Conservation (phyloP, 805 yeast species). For the Teunomyces pallodes region DNA sequence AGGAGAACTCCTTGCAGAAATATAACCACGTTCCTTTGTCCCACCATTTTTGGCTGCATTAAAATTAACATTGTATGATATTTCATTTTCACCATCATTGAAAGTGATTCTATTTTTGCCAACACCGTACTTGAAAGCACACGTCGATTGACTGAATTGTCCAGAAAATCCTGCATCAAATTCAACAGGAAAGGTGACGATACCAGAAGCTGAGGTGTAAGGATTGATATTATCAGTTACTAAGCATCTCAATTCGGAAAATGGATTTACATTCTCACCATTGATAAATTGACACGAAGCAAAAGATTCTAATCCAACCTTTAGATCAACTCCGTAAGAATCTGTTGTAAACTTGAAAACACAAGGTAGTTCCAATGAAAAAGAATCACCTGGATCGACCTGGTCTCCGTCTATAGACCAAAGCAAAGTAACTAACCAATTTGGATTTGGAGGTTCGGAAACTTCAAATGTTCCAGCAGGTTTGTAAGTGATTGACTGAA, state of each 20-base stretch:
- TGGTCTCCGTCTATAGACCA: conserved; percentile 9
- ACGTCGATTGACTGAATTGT: conserved; percentile 12
- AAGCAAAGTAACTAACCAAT: neutral
- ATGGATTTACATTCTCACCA: conserved; percentile 6
- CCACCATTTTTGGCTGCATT: neutral
- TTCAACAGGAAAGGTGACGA: conserved; percentile 17
- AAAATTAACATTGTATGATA: neutral
- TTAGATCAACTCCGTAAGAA: conserved; percentile 3
- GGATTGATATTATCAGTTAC: conserved; percentile 1
- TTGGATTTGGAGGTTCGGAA: neutral
- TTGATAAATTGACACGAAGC: conserved; percentile 20
- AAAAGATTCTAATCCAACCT: conserved; percentile 8
- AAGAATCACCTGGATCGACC: conserved; percentile 16
- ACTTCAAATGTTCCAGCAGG: neutral
- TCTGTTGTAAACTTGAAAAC: conserved; percentile 12
- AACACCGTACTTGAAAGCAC: conserved; percentile 13
- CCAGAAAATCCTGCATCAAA: conserved; percentile 14
- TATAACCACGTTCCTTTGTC: neutral
- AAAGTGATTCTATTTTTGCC: conserved; percentile 20
- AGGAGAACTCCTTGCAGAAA: neutral
- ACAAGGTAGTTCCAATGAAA: conserved; percentile 13
- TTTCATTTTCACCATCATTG: conserved; percentile 9
- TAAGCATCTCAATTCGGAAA: conserved; percentile 9
- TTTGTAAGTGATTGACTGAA: conserved; percentile 6
- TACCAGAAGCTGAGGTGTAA: conserved; percentile 4